Conservation (phyloP, 257 asterid species). For the Solanum piurae region DNA sequence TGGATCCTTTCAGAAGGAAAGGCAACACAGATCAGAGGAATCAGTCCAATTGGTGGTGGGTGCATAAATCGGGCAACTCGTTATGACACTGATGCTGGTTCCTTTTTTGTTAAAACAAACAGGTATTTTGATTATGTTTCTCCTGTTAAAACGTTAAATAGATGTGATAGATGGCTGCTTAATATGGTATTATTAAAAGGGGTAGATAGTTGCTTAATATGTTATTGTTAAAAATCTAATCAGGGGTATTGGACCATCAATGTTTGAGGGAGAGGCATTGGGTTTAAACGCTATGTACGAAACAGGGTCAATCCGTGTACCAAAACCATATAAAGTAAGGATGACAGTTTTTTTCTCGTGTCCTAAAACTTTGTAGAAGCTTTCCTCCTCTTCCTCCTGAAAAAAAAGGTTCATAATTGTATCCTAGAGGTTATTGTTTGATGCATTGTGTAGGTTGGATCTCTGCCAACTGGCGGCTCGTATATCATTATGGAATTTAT, state of each 20-base stretch:
- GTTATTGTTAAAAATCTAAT: background rate
- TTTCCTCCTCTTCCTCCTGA: background rate
- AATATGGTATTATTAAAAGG: background rate
- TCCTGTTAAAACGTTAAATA: background rate
- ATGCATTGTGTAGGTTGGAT: constrained; percentile 48
- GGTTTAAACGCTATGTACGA: constrained; percentile 88
- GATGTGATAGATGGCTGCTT: background rate
- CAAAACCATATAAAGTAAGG: constrained; percentile 70
- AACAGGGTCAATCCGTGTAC: constrained; percentile 71
- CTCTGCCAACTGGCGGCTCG: constrained; percentile 82
- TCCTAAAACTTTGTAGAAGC: background rate
- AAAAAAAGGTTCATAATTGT: background rate
- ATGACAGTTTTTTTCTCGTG: background rate
- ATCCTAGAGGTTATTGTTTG: background rate
- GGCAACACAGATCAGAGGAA: constrained; percentile 66
- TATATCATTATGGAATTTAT: constrained; percentile 85
- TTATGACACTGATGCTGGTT: constrained; percentile 76
- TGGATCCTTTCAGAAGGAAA: constrained; percentile 92
- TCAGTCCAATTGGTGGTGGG: constrained; percentile 84
- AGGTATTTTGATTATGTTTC: constrained; percentile 29
- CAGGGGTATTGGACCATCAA: constrained; percentile 77
- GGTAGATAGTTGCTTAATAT: background rate
- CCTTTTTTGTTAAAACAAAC: constrained; percentile 82
- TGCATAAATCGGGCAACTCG: constrained; percentile 78
- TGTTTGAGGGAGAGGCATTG: constrained; percentile 95